Conservation (phyloP, 495 filamentous ascomycete genomes). For the Annulohypoxylon moriforme region DNA sequence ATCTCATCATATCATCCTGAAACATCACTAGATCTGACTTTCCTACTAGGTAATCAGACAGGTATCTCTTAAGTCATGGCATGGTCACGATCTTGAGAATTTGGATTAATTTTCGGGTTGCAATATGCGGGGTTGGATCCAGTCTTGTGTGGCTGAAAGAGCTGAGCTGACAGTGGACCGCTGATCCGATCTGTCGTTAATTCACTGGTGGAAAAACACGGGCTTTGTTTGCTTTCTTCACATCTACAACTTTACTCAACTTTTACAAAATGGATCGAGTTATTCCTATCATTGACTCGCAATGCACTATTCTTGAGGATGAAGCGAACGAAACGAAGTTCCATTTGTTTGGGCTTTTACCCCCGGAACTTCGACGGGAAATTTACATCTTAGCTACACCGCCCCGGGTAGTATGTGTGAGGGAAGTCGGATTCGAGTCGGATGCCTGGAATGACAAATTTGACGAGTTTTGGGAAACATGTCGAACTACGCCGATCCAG, state of each 20-base stretch:
- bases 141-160: background rate
- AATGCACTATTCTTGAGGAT: background rate
- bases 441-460: background rate
- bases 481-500: constrained; percentile 16
- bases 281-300: background rate
- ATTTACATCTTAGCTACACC: constrained; percentile 26
- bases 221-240: background rate
- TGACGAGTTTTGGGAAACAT: constrained; percentile 11
- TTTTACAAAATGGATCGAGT: background rate
- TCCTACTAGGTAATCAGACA: too few species aligned
- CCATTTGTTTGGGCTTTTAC: background rate
- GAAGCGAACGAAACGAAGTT: background rate
- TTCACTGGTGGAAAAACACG: too few species aligned
- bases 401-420: constrained; percentile 5
- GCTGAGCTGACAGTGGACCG: too few species aligned
- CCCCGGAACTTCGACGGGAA: constrained; percentile 14
- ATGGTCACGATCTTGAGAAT: too few species aligned
- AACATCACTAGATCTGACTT: too few species aligned
- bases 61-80: too few species aligned
- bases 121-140: background rate
- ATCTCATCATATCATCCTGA: too few species aligned
- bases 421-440: background rate
- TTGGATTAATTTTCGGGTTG: background rate
- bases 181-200: too few species aligned
- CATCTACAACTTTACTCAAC: background rate